Evolutionary conservation across 129 eudicot genomes (phyloP).

Genomic region (Erigeron canadensis): DNA sequence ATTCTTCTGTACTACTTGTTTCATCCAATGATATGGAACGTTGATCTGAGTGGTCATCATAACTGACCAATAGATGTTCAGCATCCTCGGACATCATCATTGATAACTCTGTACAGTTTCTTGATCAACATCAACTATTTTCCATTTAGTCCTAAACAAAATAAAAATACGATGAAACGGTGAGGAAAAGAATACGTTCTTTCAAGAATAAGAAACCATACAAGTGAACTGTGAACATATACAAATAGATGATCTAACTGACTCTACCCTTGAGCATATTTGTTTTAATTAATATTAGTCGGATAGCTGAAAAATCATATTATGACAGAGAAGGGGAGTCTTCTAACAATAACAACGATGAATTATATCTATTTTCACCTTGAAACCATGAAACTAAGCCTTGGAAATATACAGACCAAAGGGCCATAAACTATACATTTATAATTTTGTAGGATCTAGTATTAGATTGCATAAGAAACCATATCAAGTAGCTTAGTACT

Average conservation of each 20-base stretch:
- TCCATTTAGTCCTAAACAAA: slow-evolving; percentile 34
- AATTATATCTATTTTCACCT: not conserved
- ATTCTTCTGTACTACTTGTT: slow-evolving; percentile 89
- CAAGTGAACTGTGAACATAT: not conserved
- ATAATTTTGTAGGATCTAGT: not conserved
- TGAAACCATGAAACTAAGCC: not conserved
- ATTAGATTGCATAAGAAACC: not conserved
- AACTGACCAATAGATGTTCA: slow-evolving; percentile 60
- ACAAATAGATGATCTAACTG: not conserved
- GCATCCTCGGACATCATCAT: slow-evolving; percentile 78
- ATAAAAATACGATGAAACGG: slow-evolving; percentile 3
- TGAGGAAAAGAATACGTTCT: not conserved
- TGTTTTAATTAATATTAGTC: slow-evolving; percentile 2
- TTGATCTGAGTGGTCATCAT: slow-evolving; percentile 89
- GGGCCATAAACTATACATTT: slow-evolving; percentile 6
- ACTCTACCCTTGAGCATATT: not conserved
- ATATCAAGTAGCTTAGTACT: not conserved
- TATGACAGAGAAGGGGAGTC: slow-evolving; percentile 1
- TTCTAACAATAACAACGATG: not conserved
- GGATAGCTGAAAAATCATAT: not conserved
- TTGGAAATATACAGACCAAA: slow-evolving; percentile 2
- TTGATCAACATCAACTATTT: slow-evolving; percentile 11
- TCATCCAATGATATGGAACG: slow-evolving; percentile 89
- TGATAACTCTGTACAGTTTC: slow-evolving; percentile 16
- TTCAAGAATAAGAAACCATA: slow-evolving; percentile 11